These are phyloP conservation scores for Fusarium annulatum DNA, from an alignment of 2,329 filamentous ascomycete genomes.

Conservation along the genomic window DNA sequence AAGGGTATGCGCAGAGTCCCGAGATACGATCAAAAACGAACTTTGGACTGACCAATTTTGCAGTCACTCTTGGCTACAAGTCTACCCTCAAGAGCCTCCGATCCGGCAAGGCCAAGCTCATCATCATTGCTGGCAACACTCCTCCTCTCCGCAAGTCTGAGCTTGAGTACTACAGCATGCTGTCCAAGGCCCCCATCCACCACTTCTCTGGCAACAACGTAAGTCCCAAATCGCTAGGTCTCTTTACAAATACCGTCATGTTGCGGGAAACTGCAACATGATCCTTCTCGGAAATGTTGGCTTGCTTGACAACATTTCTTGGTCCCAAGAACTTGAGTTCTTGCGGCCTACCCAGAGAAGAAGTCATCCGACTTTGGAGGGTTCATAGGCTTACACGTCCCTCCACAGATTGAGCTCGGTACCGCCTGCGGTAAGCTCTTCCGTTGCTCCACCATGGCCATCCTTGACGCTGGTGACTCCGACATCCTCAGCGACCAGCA, in stretches of 20 bases:
- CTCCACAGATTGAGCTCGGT: slow-evolving; percentile 90
- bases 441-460: slow-evolving; percentile 96
- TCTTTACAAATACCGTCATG: slow-evolving; percentile 26
- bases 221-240: slow-evolving; percentile 64
- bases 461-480: slow-evolving; percentile 97
- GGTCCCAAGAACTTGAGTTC: slow-evolving; percentile 39
- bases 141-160: slow-evolving; percentile 98
- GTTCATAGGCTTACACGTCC: slow-evolving; percentile 71
- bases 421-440: slow-evolving; percentile 99
- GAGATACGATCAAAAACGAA: not conserved
- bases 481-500: slow-evolving; percentile 90
- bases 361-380: slow-evolving; percentile 92
- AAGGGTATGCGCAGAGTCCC: slow-evolving; percentile 71
- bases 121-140: slow-evolving; percentile 94
- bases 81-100: slow-evolving; percentile 83
- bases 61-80: slow-evolving; percentile 58
- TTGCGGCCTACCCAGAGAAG: slow-evolving; percentile 82
- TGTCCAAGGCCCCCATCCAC: slow-evolving; percentile 94
- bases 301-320: slow-evolving; percentile 37
- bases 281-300: slow-evolving; percentile 40
- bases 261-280: slow-evolving; percentile 38
- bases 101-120: slow-evolving; percentile 97
- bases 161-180: slow-evolving; percentile 94
- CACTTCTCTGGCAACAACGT: slow-evolving; percentile 99
- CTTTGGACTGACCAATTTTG: slow-evolving; percentile 27